A percentile compares a stretch with the other conserved stretches of the same genome.
Evolutionary conservation across 768 basidiomycete genomes (phyloP).

Genomic region (Collybia sordida): DNA sequence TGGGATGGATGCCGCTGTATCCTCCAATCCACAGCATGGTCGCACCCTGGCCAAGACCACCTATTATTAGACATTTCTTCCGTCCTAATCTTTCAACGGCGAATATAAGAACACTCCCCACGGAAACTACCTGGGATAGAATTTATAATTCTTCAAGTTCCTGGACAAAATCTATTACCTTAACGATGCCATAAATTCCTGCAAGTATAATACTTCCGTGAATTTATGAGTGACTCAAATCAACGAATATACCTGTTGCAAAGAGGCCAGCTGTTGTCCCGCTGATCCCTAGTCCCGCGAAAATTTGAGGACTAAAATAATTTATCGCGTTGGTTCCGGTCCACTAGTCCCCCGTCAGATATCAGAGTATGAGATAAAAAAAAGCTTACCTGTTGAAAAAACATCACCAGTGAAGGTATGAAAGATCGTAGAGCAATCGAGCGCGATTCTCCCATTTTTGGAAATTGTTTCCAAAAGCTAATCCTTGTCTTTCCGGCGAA

Average conservation of each 20-base stretch:
- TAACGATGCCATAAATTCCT: slow-evolving; percentile 35
- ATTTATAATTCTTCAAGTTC: background rate
- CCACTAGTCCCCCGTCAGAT: slow-evolving; percentile 35
- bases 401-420: slow-evolving; percentile 47
- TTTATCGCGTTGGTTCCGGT: slow-evolving; percentile 57
- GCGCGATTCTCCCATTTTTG: slow-evolving; percentile 43
- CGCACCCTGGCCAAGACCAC: slow-evolving; percentile 46
- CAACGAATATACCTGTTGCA: slow-evolving; percentile 38
- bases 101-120: slow-evolving; percentile 37
- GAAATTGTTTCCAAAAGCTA: slow-evolving; percentile 33
- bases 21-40: slow-evolving; percentile 50
- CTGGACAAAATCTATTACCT: slow-evolving; percentile 14
- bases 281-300: slow-evolving; percentile 45
- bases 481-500: slow-evolving; percentile 37
- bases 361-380: background rate
- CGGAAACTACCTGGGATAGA: slow-evolving; percentile 38
- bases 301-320: slow-evolving; percentile 54
- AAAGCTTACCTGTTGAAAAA: slow-evolving; percentile 33
- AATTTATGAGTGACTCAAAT: background rate
- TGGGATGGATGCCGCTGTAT: slow-evolving; percentile 35
- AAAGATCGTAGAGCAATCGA: slow-evolving; percentile 41
- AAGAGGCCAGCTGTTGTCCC: slow-evolving; percentile 43
- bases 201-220: background rate
- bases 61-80: slow-evolving; percentile 47
- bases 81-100: slow-evolving; percentile 50